A percentile compares a stretch with the other conserved stretches of the same genome.
Conservation (phyloP, 2,329 filamentous ascomycete genomes). For the Sporothrix pallida region DNA sequence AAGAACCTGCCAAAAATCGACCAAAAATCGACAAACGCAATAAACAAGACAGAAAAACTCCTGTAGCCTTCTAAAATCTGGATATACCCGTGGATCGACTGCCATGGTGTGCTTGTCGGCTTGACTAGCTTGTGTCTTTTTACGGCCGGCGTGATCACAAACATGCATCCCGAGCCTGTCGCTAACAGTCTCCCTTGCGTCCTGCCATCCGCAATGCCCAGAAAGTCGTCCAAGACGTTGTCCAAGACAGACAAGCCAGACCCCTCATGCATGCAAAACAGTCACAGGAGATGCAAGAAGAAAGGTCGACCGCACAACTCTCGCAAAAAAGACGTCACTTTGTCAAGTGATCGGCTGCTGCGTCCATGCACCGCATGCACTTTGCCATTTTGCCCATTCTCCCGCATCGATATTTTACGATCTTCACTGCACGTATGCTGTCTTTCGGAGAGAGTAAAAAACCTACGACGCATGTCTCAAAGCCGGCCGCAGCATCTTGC, state of each 20-base stretch:
- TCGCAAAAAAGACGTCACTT: conserved; percentile 2
- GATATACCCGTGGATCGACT: not conserved
- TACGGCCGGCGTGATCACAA: conserved; percentile 4
- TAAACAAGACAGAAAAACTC: not conserved
- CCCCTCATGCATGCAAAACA: conserved; percentile 4
- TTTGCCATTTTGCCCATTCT: not conserved
- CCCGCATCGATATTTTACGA: not conserved
- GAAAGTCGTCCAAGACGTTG: too few relatives aligned
- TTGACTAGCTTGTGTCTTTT: not conserved
- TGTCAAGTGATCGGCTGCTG: not conserved
- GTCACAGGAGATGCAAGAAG: not conserved
- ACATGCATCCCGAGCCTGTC: conserved; percentile 6
- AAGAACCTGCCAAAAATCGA: not conserved
- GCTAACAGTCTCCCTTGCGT: conserved; percentile 18
- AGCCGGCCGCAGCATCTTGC: not conserved
- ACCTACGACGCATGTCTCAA: conserved; percentile 20
- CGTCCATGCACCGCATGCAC: not conserved
- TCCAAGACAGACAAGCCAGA: not conserved
- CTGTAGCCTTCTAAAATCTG: not conserved
- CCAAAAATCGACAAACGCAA: not conserved
- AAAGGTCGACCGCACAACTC: too few relatives aligned
- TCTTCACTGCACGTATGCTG: conserved; percentile 2
- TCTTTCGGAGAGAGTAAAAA: not conserved
- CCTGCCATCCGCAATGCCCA: conserved; percentile 2
- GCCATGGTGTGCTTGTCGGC: not conserved